Base-by-base conservation (phyloP, 306 rosid genomes). In the Quercus dentata region DNA sequence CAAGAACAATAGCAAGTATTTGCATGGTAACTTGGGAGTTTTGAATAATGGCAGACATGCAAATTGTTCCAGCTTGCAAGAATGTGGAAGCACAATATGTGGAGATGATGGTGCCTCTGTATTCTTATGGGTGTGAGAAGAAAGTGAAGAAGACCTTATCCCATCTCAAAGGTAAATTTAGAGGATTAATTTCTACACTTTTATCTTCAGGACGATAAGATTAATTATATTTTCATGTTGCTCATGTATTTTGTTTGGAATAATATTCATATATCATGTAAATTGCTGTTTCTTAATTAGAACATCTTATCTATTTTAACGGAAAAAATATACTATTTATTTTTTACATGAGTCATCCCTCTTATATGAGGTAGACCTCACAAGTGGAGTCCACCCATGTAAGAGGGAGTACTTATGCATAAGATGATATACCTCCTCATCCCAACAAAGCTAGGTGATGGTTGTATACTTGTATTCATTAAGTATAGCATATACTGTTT, bases 41-140 rank as follows among this genome's bases (percentile, higher is more conserved):
- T 23, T 59, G 15, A 58, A 20, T 27, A 77, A 88, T 88, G 94
- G 89, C 81, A 11, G 87, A 88, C 84, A 79, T 90, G 91, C 98
- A 94, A 81, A 94, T 94, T 49, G 90, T 91, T 74, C 81, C 86
- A 23, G 91, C 91, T 64, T 86, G 61, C 80, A 84, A 82, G 76
- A 88, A 78, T 80, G 97, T 94, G 78, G 98, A 90, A 81, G 88
- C 94, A 55, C 98, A 92, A 74, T 88, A 85, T 56, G 98, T 94
- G 76, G 98, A 94, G 85, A 90, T 94, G 97, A 92, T 85, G 90
- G 97, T 94, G 79, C 97, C 98, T 25, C 89, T 94, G 54, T 94
- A 91, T 78, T 94, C 97, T 64, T 90, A 75, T 86, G 98, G 98
- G 49, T 94, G 98, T 62, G 93, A 80, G 85, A 91, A 84, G 91